Conservation (phyloP, 192 early-diverging fungal genomes). For the Coemansia sp. region DNA sequence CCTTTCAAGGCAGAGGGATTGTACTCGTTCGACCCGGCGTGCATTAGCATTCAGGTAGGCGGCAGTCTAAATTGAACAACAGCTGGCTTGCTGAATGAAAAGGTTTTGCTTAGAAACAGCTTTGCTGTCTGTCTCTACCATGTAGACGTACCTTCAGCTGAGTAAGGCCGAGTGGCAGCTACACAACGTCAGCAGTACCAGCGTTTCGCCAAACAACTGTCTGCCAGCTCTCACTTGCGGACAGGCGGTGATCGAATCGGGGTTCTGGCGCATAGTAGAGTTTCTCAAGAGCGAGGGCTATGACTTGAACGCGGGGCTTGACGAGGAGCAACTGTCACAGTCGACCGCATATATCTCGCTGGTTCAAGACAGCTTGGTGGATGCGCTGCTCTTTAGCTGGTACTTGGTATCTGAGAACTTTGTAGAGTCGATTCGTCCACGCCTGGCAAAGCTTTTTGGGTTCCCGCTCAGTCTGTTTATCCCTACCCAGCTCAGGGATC, state of each 20-base stretch:
- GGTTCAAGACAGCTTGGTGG: constrained; percentile 76
- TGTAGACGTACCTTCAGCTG: constrained; percentile 53
- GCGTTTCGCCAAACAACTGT: constrained; percentile 36
- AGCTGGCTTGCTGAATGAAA: neutral
- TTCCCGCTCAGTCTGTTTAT: constrained; percentile 70
- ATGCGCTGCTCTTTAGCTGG: constrained; percentile 82
- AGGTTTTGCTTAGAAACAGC: neutral
- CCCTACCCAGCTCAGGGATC: constrained; percentile 73
- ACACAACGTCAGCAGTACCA: constrained; percentile 29
- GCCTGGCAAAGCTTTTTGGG: constrained; percentile 69
- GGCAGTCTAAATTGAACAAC: neutral
- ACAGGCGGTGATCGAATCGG: constrained; percentile 36
- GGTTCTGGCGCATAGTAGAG: constrained; percentile 45
- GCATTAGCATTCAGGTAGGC: constrained; percentile 47
- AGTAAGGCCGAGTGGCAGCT: constrained; percentile 50
- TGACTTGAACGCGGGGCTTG: constrained; percentile 22
- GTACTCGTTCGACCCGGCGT: constrained; percentile 48
- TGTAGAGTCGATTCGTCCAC: constrained; percentile 70
- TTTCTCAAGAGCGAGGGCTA: constrained; percentile 41
- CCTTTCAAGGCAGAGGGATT: constrained; percentile 40
- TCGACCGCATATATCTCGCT: constrained; percentile 62
- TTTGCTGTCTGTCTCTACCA: neutral
- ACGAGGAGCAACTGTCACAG: constrained; percentile 44
- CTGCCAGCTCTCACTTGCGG: constrained; percentile 32
- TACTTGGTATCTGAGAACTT: constrained; percentile 85